phyloP scores from a whole-genome alignment of 257 asterid genomes.

The Solanum piurae region DNA sequence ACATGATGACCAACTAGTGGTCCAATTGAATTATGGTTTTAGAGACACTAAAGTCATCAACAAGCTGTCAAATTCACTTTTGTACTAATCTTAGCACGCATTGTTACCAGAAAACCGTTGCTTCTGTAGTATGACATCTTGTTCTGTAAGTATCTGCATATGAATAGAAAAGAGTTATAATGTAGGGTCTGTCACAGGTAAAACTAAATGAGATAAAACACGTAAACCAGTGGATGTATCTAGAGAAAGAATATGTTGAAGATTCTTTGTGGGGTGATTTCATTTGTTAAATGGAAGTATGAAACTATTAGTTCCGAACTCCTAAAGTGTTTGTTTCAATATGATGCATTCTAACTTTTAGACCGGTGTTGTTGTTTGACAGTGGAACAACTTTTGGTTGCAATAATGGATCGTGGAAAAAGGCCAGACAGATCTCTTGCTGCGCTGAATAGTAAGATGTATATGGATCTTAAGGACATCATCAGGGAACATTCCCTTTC shows the following conservation, averaged over 20 bases:
- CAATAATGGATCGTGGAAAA: slow-evolving; percentile 40
- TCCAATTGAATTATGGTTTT: neutral
- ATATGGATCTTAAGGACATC: slow-evolving; percentile 38
- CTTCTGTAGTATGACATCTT: neutral
- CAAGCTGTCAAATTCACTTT: neutral
- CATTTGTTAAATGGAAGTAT: neutral
- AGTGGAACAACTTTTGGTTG: neutral
- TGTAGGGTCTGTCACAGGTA: neutral
- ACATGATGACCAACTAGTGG: neutral
- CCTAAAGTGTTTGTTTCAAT: neutral
- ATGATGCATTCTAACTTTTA: neutral
- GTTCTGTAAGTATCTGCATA: neutral
- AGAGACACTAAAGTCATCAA: neutral
- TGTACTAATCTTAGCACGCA: neutral
- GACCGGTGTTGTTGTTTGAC: neutral
- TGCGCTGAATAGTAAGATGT: slow-evolving; percentile 14
- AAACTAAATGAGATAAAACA: neutral
- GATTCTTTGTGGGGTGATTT: neutral
- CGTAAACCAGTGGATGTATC: neutral
- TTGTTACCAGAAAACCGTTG: neutral
- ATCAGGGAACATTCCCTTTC: slow-evolving; percentile 34
- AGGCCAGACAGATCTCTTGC: slow-evolving; percentile 11
- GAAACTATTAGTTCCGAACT: neutral
- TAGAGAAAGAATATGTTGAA: neutral
- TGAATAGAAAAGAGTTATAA: neutral